Percentiles rank a stretch among this genome's conserved stretches.
Conservation (phyloP, 2,329 filamentous ascomycete species). For the Fusarium sp. region DNA sequence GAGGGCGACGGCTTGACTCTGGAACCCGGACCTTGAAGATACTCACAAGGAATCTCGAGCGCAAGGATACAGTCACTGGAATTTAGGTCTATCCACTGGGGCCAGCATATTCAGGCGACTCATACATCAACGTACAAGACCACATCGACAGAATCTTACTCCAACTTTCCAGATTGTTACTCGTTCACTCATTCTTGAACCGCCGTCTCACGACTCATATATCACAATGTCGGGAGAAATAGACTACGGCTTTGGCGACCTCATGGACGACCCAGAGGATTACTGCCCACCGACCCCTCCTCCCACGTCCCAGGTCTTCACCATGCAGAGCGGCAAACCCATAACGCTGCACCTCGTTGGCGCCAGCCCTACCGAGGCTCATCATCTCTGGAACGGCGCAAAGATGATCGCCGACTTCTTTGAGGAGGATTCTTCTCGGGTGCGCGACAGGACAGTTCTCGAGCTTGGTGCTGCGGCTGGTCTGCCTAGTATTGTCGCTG, state of each 20-base stretch:
- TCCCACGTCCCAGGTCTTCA: constrained; percentile 79
- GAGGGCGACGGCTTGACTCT: constrained; percentile 8
- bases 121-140: neutral
- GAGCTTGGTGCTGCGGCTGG: constrained; percentile 92
- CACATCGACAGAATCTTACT: constrained; percentile 6
- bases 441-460: constrained; percentile 78
- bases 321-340: constrained; percentile 72
- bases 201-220: neutral
- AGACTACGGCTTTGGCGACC: constrained; percentile 57
- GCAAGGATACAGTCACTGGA: neutral
- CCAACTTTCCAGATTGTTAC: neutral
- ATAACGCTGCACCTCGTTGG: constrained; percentile 85
- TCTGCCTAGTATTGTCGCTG: constrained; percentile 82
- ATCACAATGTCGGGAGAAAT: constrained; percentile 53
- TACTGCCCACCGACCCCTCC: constrained; percentile 84
- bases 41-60: neutral
- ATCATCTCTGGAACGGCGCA: constrained; percentile 91
- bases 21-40: neutral
- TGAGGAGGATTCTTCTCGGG: constrained; percentile 73
- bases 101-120: neutral
- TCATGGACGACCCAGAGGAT: constrained; percentile 85
- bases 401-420: constrained; percentile 83
- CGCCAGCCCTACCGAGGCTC: constrained; percentile 88
- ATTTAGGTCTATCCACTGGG: neutral
- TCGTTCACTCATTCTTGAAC: constrained; percentile 20